Evolutionary conservation across 2,329 filamentous ascomycete genomes (phyloP), one percentile per base, ranked within the genome.

Genomic region (Penicillium sp.): DNA sequence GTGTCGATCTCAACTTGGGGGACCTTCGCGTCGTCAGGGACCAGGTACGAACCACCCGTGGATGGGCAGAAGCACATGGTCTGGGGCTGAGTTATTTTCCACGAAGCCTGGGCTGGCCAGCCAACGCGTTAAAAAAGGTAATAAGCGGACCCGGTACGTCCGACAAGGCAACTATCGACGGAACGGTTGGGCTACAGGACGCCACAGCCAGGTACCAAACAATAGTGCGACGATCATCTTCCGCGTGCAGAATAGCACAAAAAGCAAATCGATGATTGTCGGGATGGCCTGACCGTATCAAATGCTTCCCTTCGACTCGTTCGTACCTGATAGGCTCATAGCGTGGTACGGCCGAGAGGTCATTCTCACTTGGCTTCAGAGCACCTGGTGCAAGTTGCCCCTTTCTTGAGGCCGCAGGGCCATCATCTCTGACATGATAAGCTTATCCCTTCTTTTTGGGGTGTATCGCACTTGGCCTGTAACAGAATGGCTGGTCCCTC

Each of bases 161-260:
- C 40, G 42, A 57, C 26, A 14, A 44, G 54, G 60, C 39, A 61
- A 40, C 58, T 59, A 62, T 61, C 60, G 52, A 48, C 60, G 37
- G 35, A 49, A 51, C 45, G 54, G 52, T 56, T 62, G 40, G 29
- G 46, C 37, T 54, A 47, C 46, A 53, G 38, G 38, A 43, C 22
- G 46, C 58, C 56, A 44, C 60, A 53, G 6, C 35, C 49, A 43
- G 52, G 44, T 32, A 53, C 55, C 48, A 50, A 38, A 53, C 37
- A 49, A 42, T 45, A 55, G 38, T 11, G 47, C 24, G 61, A 55
- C 50, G 61, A 64, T 64, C 60, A 53, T 59, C 46, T 55, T 60
- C 57, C 57, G 46, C 50, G 37, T 62, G 55, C 50, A 57, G 50
- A 13, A 22, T 52, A 31, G 13, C 31, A 24, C n/a, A 24, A 46